Conservation (phyloP, 805 yeast genomes). For the Ogataea polymorpha region DNA sequence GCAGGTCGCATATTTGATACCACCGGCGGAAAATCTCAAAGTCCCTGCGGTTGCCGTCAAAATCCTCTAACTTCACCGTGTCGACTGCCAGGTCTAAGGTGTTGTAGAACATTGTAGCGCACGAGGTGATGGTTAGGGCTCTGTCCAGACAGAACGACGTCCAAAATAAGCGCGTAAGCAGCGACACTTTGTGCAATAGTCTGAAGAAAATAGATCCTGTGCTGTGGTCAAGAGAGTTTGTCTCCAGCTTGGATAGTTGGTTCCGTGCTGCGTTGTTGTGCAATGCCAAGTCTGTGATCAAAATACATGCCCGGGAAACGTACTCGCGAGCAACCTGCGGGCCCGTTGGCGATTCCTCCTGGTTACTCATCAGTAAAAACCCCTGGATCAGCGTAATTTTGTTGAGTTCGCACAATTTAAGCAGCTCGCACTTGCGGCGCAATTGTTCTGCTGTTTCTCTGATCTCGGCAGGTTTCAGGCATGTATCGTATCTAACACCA, state of each 20-base stretch:
- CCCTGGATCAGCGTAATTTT: conserved; percentile 31
- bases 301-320: conserved; percentile 25
- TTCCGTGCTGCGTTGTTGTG: conserved; percentile 28
- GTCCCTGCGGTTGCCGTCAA: conserved; percentile 25
- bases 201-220: conserved; percentile 15
- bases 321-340: conserved; percentile 26
- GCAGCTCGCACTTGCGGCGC: conserved; percentile 25
- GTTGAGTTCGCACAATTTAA: conserved; percentile 27
- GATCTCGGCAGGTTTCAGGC: conserved; percentile 10
- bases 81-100: conserved; percentile 27
- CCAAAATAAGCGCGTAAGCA: conserved; percentile 31
- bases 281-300: conserved; percentile 30
- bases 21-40: conserved; percentile 26
- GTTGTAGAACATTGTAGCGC: conserved; percentile 28
- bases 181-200: conserved; percentile 21
- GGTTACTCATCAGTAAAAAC: conserved; percentile 25
- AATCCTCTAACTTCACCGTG: conserved; percentile 23
- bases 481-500: conserved; percentile 24
- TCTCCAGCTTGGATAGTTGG: conserved; percentile 11
- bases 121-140: conserved; percentile 28
- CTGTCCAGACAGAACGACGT: conserved; percentile 30
- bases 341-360: conserved; percentile 33
- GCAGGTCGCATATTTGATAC: conserved; percentile 22
- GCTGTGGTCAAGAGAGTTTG: background rate
- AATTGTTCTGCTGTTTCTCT: conserved; percentile 25